Percentiles rank a stretch among this genome's conserved stretches.
phyloP scores from a whole-genome alignment of 169 alveolate genomes.

The Plasmodium coatneyi region DNA sequence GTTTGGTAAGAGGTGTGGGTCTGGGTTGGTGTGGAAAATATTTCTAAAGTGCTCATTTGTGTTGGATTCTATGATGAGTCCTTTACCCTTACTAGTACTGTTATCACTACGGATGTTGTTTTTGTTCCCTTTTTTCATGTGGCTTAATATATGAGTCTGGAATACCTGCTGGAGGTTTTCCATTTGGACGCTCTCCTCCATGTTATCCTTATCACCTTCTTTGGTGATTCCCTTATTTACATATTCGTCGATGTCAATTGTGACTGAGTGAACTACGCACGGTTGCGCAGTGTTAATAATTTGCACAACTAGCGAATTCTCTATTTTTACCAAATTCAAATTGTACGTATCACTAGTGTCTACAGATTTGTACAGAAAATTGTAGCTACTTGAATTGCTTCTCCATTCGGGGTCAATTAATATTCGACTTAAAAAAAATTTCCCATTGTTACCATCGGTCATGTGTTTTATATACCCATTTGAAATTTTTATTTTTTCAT shows the following conservation, averaged over 20 bases:
- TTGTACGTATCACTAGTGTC: conserved; percentile 30
- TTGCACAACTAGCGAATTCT: conserved; percentile 53
- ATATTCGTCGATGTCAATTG: conserved; percentile 42
- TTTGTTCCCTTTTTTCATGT: conserved; percentile 5
- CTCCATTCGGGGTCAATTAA: conserved; percentile 72
- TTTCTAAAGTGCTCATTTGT: not conserved
- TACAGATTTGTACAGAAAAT: conserved; percentile 15
- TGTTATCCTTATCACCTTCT: not conserved
- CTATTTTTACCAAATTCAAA: conserved; percentile 61
- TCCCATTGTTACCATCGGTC: not conserved
- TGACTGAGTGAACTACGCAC: conserved; percentile 24
- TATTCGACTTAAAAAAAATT: conserved; percentile 43
- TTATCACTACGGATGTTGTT: not conserved
- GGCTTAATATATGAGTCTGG: conserved; percentile 26
- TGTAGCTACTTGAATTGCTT: conserved; percentile 40
- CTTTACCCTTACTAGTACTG: not conserved
- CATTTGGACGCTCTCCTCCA: not conserved
- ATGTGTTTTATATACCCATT: conserved; percentile 48
- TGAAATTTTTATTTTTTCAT: conserved; percentile 16
- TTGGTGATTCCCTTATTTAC: not conserved
- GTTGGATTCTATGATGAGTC: conserved; percentile 6
- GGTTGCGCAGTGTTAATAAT: conserved; percentile 42
- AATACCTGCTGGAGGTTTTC: conserved; percentile 28
- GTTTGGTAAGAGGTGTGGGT: conserved; percentile 11
- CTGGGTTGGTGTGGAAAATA: not conserved